phyloP scores from a whole-genome alignment of 1,139 yeast species.

The Debaryomyces udenii region DNA sequence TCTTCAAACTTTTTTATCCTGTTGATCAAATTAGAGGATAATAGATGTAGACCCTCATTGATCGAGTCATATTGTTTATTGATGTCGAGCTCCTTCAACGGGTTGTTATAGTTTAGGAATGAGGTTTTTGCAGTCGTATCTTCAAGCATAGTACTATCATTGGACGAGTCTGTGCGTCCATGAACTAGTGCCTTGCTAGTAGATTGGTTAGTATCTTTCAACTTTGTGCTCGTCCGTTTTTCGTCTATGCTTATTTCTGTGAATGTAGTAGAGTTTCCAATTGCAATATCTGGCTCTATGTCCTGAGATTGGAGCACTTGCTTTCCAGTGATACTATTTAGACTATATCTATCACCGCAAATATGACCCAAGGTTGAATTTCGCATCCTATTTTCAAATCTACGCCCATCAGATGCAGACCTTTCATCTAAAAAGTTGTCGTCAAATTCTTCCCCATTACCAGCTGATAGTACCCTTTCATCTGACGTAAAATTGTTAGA shows the following conservation, averaged over 20 bases:
- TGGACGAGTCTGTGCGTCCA: neutral
- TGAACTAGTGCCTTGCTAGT: neutral
- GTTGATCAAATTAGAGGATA: slow-evolving; percentile 16
- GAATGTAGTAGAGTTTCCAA: neutral
- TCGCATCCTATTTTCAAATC: too few species aligned
- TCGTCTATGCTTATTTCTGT: neutral
- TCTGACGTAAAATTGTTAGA: too few species aligned
- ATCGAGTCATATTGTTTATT: slow-evolving; percentile 7
- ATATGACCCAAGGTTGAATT: too few species aligned
- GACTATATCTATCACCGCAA: too few species aligned
- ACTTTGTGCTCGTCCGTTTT: neutral
- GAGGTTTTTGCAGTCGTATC: slow-evolving; percentile 12
- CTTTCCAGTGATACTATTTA: too few species aligned
- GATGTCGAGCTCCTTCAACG: neutral
- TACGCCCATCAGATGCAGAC: too few species aligned
- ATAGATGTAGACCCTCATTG: slow-evolving; percentile 15
- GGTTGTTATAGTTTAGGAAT: slow-evolving; percentile 3
- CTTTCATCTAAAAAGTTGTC: too few species aligned
- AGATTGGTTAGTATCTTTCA: neutral
- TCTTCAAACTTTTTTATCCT: slow-evolving; percentile 20
- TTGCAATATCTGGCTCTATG: neutral
- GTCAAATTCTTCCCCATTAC: too few species aligned
- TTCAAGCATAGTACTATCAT: slow-evolving; percentile 1
- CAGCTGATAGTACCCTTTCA: too few species aligned
- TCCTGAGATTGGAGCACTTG: neutral